phyloP scores from a whole-genome alignment of 495 filamentous ascomycete species.

The Daldinia bambusicola region DNA sequence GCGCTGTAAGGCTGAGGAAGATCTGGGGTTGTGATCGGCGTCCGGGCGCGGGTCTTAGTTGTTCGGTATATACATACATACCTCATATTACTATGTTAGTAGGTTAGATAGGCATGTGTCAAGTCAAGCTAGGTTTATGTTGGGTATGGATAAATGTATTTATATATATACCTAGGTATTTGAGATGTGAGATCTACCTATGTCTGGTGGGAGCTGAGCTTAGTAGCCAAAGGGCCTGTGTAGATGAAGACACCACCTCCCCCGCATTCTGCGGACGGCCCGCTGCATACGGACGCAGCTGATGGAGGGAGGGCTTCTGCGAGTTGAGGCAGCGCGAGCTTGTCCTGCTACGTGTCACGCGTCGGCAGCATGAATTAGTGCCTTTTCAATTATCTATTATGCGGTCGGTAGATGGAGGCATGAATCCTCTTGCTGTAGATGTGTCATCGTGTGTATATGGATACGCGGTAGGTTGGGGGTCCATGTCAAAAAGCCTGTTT shows the following conservation, averaged over 20 bases:
- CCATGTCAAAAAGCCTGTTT: background rate
- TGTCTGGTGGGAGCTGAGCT: background rate
- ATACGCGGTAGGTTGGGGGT: background rate
- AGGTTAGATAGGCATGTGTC: too few species aligned
- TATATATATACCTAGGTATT: too few species aligned
- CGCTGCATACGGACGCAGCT: background rate
- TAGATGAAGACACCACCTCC: slow-evolving; percentile 11
- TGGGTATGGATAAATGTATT: too few species aligned
- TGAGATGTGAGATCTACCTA: too few species aligned
- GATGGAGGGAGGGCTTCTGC: background rate
- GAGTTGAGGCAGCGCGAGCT: background rate
- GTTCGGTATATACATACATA: background rate
- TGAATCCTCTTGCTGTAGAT: background rate
- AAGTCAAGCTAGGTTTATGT: too few species aligned
- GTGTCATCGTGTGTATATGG: background rate
- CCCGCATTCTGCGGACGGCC: slow-evolving; percentile 3
- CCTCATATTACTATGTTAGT: background rate
- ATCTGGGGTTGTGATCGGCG: slow-evolving; percentile 7
- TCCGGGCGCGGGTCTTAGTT: background rate
- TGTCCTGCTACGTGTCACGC: background rate
- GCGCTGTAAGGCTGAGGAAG: slow-evolving; percentile 25
- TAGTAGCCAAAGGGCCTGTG: background rate
- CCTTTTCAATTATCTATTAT: background rate
- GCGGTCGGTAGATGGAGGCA: background rate
- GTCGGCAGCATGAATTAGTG: background rate